A percentile compares a stretch with the other conserved stretches of the same genome.
phyloP scores from a whole-genome alignment of 2,329 filamentous ascomycete genomes.

The Aspergillus neoniger region DNA sequence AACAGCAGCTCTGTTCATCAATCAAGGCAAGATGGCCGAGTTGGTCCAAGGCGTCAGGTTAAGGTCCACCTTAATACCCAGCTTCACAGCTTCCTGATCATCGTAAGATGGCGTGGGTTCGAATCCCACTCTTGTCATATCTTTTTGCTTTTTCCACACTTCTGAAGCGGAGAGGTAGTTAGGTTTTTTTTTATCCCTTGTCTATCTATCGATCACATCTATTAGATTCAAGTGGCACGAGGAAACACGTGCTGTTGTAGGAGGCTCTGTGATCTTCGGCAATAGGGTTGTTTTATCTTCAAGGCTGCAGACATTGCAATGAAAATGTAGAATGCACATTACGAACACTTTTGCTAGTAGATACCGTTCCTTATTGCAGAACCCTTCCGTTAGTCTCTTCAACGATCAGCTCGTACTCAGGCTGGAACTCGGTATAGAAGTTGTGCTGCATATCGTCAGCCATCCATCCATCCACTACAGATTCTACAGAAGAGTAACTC shows the following conservation, averaged over 20 bases:
- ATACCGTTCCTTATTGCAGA: conserved; percentile 19
- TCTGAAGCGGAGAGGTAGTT: no score
- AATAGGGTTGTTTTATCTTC: background rate
- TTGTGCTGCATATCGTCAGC: conserved; percentile 35
- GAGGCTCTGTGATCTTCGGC: background rate
- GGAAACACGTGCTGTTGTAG: background rate
- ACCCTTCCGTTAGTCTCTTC: conserved; percentile 41
- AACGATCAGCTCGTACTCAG: conserved; percentile 41
- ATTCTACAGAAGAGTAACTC: conserved; percentile 11
- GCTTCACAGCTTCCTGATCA: conserved; percentile 11
- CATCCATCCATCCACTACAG: background rate
- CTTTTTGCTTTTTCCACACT: background rate
- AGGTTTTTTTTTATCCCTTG: no score
- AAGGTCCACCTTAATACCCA: conserved; percentile 9
- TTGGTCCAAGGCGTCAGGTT: conserved; percentile 35
- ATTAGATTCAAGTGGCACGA: no score
- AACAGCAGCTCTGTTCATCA: background rate
- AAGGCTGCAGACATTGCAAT: background rate
- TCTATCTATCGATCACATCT: no score
- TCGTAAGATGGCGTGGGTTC: conserved; percentile 9
- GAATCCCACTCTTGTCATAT: conserved; percentile 11
- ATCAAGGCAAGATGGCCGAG: conserved; percentile 38
- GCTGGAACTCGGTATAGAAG: conserved; percentile 44
- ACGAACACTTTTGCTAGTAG: background rate
- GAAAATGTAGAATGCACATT: background rate